A percentile compares a stretch with the other conserved stretches of the same genome.
Conservation (phyloP, 2,329 filamentous ascomycete species). For the Neodidymelliopsis sp. region DNA sequence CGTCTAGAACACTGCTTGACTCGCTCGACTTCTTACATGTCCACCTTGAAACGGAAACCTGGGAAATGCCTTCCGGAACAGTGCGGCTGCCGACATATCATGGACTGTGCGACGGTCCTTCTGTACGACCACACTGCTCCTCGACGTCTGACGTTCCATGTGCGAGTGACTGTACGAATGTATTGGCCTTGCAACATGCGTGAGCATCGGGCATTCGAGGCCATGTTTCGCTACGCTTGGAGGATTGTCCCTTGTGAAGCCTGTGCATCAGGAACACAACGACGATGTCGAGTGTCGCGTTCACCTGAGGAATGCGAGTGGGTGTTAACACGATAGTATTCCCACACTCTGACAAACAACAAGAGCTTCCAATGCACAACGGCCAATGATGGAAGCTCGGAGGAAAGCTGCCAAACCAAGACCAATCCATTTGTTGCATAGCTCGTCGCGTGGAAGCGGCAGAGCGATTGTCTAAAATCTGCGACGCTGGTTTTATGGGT, state of each 20-base stretch:
- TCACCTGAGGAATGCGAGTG: background rate
- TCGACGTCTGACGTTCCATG: slow-evolving; percentile 22
- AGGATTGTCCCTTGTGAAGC: no score
- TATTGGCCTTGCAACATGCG: slow-evolving; percentile 3
- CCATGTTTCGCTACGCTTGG: background rate
- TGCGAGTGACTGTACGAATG: slow-evolving; percentile 6
- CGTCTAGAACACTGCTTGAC: slow-evolving; percentile 36
- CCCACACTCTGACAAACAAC: slow-evolving; percentile 4
- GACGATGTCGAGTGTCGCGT: background rate
- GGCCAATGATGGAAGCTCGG: slow-evolving; percentile 32
- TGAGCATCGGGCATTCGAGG: background rate
- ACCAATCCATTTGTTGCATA: slow-evolving; percentile 23
- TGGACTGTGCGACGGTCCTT: slow-evolving; percentile 23
- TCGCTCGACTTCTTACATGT: slow-evolving; percentile 24
- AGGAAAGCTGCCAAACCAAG: slow-evolving; percentile 16
- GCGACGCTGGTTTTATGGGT: slow-evolving; percentile 34
- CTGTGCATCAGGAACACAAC: no score
- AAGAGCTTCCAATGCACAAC: slow-evolving; percentile 20
- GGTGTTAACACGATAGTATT: background rate
- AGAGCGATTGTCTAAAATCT: slow-evolving; percentile 25
- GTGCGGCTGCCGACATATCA: slow-evolving; percentile 20
- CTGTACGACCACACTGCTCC: slow-evolving; percentile 17
- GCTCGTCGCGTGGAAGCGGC: slow-evolving; percentile 49
- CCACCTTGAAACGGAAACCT: slow-evolving; percentile 26
- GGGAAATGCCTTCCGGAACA: slow-evolving; percentile 24